Percentiles rank a stretch among this genome's conserved stretches.
Conservation (phyloP, 495 filamentous ascomycete species). For the Xylaria acuta region DNA sequence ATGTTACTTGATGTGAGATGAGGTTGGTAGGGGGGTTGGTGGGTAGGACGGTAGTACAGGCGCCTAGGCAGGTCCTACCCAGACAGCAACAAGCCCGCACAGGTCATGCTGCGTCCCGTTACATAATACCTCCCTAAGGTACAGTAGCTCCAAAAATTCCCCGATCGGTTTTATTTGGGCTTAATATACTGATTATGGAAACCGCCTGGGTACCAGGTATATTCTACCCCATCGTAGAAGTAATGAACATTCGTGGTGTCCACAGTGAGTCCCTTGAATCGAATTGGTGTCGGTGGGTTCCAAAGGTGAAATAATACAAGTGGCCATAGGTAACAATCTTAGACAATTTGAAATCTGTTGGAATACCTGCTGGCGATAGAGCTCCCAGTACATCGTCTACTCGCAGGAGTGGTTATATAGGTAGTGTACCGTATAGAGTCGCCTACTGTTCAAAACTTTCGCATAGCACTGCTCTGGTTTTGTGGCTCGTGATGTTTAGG, state of each 20-base stretch:
- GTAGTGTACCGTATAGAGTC: no score
- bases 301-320: not conserved
- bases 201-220: no score
- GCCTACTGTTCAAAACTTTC: not conserved
- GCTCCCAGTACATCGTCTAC: no score
- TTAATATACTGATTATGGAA: not conserved
- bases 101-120: no score
- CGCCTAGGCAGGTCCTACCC: not conserved
- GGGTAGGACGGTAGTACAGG: not conserved
- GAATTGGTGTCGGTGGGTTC: not conserved
- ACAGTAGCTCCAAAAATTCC: not conserved
- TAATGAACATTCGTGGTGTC: not conserved
- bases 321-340: no score
- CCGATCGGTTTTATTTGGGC: not conserved
- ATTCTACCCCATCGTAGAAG: not conserved
- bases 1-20: not conserved
- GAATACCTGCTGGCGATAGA: no score
- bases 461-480: not conserved
- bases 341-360: no score
- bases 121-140: not conserved
- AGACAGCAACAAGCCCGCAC: not conserved
- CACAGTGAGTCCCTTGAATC: not conserved
- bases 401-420: not conserved
- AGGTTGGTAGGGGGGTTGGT: not conserved
- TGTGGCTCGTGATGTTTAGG: not conserved